Conservation (phyloP, 306 rosid species). For the Gynostemma pentaphyllum region DNA sequence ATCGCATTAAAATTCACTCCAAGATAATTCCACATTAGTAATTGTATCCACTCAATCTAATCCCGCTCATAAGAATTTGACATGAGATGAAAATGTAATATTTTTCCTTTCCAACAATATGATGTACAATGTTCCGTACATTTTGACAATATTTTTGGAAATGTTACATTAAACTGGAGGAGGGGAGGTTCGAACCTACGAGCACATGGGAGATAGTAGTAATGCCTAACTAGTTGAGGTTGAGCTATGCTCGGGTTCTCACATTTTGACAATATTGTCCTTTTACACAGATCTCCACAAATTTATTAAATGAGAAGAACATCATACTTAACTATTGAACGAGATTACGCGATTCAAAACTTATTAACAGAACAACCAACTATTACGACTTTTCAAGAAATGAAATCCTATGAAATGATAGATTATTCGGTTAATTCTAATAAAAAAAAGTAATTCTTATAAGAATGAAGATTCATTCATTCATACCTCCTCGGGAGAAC, state of each 20-base stretch:
- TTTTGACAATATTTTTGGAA: neutral
- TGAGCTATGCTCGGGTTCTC: no score
- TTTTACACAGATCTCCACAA: neutral
- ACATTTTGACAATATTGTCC: neutral
- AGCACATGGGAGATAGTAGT: no score
- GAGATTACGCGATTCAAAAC: neutral
- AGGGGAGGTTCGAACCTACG: no score
- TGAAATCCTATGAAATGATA: neutral
- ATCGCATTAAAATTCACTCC: neutral
- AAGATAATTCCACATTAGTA: neutral
- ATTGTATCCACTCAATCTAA: neutral
- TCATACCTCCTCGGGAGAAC: constrained; percentile 65
- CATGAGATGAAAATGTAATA: neutral
- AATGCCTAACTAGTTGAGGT: no score
- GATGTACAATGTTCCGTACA: neutral
- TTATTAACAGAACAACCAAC: neutral
- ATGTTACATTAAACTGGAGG: no score
- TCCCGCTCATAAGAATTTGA: neutral
- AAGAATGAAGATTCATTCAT: no score
- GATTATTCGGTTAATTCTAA: neutral
- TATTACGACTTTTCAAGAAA: neutral
- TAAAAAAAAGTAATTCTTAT: neutral
- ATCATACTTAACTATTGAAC: neutral
- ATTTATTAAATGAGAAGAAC: neutral
- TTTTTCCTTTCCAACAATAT: neutral